A percentile compares a stretch with the other conserved stretches of the same genome.
Evolutionary conservation across 495 filamentous ascomycete genomes (phyloP).

Genomic region (Rusavskia elegans): DNA sequence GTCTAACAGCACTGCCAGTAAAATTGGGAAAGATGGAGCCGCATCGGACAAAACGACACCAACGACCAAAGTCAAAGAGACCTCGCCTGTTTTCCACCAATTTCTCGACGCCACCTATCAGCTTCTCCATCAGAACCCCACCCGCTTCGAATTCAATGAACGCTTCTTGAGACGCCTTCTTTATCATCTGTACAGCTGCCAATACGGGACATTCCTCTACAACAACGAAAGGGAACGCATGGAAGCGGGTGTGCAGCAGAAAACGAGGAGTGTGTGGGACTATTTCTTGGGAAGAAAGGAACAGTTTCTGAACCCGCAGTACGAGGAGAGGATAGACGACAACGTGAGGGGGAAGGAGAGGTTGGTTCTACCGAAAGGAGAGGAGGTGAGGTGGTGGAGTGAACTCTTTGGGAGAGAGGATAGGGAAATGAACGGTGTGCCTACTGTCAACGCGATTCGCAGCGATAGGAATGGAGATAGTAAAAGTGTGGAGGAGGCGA

Average conservation of each 20-base stretch:
- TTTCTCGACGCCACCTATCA: slow-evolving; percentile 95
- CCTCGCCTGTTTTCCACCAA: slow-evolving; percentile 95
- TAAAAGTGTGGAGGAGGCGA: background rate
- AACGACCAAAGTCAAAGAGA: slow-evolving; percentile 61
- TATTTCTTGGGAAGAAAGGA: slow-evolving; percentile 70
- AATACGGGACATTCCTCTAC: slow-evolving; percentile 93
- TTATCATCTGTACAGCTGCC: slow-evolving; percentile 90
- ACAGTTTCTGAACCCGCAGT: slow-evolving; percentile 70
- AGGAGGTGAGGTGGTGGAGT: slow-evolving; percentile 76
- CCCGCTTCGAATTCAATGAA: slow-evolving; percentile 93
- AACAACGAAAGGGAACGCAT: slow-evolving; percentile 84
- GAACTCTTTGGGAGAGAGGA: slow-evolving; percentile 74
- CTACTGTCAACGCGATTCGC: background rate
- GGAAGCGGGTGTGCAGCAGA: slow-evolving; percentile 52
- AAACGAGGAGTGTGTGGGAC: slow-evolving; percentile 85
- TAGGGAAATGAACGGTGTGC: slow-evolving; percentile 77
- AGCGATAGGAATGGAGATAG: background rate
- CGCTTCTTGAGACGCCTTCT: slow-evolving; percentile 78
- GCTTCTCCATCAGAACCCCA: slow-evolving; percentile 71
- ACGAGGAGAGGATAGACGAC: slow-evolving; percentile 64
- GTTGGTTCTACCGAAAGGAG: slow-evolving; percentile 59
- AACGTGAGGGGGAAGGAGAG: slow-evolving; percentile 60
- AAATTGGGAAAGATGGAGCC: slow-evolving; percentile 12
- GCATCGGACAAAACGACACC: slow-evolving; percentile 25
- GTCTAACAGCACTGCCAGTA: slow-evolving; percentile 17